These are phyloP conservation scores for Poa pratensis DNA, from an alignment of 176 grass and related monocot genomes.

Conservation along the genomic window DNA sequence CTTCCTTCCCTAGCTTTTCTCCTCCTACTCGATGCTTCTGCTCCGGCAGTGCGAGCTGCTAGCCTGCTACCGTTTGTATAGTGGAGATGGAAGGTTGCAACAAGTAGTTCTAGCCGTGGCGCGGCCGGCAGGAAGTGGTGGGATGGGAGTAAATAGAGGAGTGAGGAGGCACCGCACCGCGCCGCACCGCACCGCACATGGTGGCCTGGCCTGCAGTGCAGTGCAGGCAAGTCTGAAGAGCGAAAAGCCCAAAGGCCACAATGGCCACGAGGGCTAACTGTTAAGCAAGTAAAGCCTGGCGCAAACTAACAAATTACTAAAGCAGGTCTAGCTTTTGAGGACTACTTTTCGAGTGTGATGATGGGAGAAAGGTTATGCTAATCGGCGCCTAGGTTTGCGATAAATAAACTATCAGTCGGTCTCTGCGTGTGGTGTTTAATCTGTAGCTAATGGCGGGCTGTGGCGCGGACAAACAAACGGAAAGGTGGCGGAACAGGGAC, in stretches of 20 bases:
- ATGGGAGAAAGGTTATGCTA: slow-evolving; percentile 55
- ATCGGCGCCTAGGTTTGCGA: slow-evolving; percentile 12
- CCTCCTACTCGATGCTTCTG: not conserved
- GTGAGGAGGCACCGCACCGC: not conserved
- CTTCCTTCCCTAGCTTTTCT: not conserved
- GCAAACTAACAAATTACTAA: not conserved
- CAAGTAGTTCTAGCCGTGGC: not conserved
- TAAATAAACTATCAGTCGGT: too few relatives aligned
- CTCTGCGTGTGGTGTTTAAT: not conserved
- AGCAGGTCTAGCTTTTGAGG: slow-evolving; percentile 12
- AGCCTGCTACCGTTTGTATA: not conserved
- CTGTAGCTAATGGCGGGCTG: not conserved
- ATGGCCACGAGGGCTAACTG: not conserved
- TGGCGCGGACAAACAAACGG: slow-evolving; percentile 21
- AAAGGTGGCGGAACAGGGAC: not conserved
- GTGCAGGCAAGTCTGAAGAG: slow-evolving; percentile 3
- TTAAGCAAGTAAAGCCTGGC: slow-evolving; percentile 28
- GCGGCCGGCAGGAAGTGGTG: not conserved
- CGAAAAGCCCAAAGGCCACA: slow-evolving; percentile 6
- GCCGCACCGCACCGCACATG: slow-evolving; percentile 15
- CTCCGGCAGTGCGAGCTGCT: not conserved
- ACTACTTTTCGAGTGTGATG: slow-evolving; percentile 44
- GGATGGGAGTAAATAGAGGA: slow-evolving; percentile 17
- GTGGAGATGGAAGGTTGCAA: not conserved
- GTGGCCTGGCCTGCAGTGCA: not conserved